These are phyloP conservation scores for Clitopilus passeckerianus DNA, from an alignment of 768 basidiomycete genomes.

Conservation along the genomic window DNA sequence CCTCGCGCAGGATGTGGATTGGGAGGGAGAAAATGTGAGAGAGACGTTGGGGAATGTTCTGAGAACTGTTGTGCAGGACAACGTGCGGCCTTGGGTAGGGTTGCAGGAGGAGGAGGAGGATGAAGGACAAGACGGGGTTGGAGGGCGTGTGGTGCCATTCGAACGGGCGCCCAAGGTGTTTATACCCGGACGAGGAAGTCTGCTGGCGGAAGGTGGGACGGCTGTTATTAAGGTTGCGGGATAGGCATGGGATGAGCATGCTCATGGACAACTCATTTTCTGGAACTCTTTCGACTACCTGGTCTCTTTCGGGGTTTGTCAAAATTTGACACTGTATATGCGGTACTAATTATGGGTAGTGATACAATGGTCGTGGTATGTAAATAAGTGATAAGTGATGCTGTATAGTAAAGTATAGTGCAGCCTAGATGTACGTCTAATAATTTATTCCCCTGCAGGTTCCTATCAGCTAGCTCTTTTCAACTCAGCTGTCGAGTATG, in stretches of 20 bases:
- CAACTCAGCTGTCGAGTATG: background rate
- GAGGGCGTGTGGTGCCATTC: slow-evolving; percentile 39
- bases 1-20: slow-evolving; percentile 75
- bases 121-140: slow-evolving; percentile 12
- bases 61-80: slow-evolving; percentile 33
- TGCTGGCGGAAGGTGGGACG: slow-evolving; percentile 35
- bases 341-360: background rate
- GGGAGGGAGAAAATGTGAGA: slow-evolving; percentile 73
- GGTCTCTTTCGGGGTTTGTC: background rate
- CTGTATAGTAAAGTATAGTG: background rate
- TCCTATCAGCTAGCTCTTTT: background rate
- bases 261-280: background rate
- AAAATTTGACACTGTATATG: background rate
- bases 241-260: slow-evolving; percentile 11
- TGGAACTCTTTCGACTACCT: background rate
- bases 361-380: background rate
- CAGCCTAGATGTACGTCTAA: background rate
- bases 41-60: slow-evolving; percentile 39
- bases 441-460: background rate
- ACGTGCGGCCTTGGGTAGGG: slow-evolving; percentile 42
- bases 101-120: slow-evolving; percentile 9
- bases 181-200: slow-evolving; percentile 23
- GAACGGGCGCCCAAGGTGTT: slow-evolving; percentile 53
- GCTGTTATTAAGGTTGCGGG: slow-evolving; percentile 40
- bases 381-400: background rate